These are phyloP conservation scores for Mortierella antarctica DNA, from an alignment of 192 early-diverging fungal genomes.

Conservation along the genomic window DNA sequence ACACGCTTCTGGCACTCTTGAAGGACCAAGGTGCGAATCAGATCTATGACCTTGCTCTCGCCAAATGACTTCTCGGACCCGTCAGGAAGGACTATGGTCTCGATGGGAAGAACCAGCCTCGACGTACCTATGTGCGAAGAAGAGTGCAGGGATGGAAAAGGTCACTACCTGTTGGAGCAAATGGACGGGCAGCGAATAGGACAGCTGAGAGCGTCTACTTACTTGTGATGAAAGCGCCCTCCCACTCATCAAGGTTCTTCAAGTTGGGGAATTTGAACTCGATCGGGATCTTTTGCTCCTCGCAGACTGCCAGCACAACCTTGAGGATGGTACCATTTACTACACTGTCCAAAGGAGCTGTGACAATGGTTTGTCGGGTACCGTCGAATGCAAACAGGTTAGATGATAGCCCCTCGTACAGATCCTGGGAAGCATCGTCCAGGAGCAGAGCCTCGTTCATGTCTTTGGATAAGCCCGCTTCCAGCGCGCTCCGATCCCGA, in stretches of 20 bases:
- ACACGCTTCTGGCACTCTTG: constrained; percentile 35
- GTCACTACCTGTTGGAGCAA: no score
- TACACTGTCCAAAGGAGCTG: constrained; percentile 69
- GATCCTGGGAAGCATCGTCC: constrained; percentile 60
- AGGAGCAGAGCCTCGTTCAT: constrained; percentile 70
- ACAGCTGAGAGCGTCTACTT: constrained; percentile 7
- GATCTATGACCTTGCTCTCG: constrained; percentile 11
- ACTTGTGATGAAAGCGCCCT: constrained; percentile 78
- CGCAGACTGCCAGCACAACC: constrained; percentile 66
- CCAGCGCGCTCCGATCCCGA: constrained; percentile 60
- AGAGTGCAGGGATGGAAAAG: background rate
- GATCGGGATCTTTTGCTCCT: constrained; percentile 62
- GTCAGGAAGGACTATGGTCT: constrained; percentile 54
- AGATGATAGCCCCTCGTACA: constrained; percentile 80
- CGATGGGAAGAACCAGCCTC: constrained; percentile 58
- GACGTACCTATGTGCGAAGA: constrained; percentile 57
- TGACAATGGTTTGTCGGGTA: constrained; percentile 40
- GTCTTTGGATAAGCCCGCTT: constrained; percentile 49
- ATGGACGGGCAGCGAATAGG: no score
- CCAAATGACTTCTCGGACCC: constrained; percentile 13
- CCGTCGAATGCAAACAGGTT: constrained; percentile 70
- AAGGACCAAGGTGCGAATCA: constrained; percentile 5
- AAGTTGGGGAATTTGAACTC: constrained; percentile 65
- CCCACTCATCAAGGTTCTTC: constrained; percentile 61
- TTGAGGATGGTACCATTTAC: constrained; percentile 74